Conservation (phyloP, 139 green algal genomes). For the Tetradesmus lagerheimii region DNA sequence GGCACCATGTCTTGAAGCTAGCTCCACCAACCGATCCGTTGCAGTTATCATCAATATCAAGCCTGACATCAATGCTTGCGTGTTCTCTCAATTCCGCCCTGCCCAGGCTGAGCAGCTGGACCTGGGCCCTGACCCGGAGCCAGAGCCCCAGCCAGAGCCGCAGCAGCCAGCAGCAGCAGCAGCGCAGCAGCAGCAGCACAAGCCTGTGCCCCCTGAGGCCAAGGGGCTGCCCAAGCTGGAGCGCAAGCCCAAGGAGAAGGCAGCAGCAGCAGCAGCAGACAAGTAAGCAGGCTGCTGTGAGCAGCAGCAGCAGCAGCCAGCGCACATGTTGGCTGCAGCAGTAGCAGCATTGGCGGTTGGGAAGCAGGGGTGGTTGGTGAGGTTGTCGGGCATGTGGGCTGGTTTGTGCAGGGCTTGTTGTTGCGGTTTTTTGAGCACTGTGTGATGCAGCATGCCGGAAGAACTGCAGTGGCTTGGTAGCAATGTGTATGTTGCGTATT, state of each 20-base stretch:
- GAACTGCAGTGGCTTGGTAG: not conserved
- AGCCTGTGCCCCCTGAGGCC: conserved; percentile 35
- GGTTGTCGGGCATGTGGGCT: not conserved
- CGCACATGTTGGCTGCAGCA: not conserved
- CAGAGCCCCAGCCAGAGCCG: conserved; percentile 58
- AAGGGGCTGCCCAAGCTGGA: conserved; percentile 73
- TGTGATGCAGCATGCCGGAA: not conserved
- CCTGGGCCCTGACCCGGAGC: conserved; percentile 62
- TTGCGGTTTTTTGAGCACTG: not conserved
- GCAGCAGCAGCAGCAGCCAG: not conserved
- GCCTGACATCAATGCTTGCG: too few species aligned
- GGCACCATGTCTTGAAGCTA: too few species aligned
- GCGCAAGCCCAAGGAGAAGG: conserved; percentile 60
- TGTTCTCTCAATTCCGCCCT: too few species aligned
- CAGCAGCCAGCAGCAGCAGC: conserved; percentile 30
- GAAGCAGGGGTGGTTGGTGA: not conserved
- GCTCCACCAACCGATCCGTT: too few species aligned
- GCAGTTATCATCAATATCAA: too few species aligned
- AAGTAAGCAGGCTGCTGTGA: conserved; percentile 9
- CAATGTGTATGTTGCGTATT: not conserved
- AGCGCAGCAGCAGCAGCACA: conserved; percentile 21
- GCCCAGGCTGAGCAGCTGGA: conserved; percentile 63
- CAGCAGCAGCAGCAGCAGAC: conserved; percentile 31
- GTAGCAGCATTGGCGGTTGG: not conserved
- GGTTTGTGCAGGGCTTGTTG: not conserved